Evolutionary conservation across 805 yeast genomes (phyloP).

Genomic region (Saccharomycopsis schoenii): DNA sequence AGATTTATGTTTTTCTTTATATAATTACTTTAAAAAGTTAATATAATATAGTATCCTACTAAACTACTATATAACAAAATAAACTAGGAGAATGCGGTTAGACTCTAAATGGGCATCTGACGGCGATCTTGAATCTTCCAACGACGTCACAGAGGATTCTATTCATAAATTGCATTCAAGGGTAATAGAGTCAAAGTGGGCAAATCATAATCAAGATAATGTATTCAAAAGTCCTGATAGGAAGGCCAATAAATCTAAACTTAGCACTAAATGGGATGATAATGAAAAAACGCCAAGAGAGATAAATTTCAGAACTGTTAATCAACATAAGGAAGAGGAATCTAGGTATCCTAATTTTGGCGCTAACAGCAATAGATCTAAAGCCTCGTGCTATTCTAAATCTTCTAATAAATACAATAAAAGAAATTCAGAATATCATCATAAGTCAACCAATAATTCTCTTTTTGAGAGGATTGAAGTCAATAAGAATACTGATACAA

Average conservation of each 20-base stretch:
- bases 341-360: neutral
- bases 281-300: neutral
- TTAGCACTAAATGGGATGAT: slow-evolving; percentile 2
- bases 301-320: neutral
- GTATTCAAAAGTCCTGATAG: neutral
- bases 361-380: neutral
- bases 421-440: neutral
- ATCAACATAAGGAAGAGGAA: no score
- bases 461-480: neutral
- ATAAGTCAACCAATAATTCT: neutral
- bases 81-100: neutral
- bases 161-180: neutral
- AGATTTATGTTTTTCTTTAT: no score
- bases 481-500: neutral
- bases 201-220: neutral
- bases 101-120: slow-evolving; percentile 6
- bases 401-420: neutral
- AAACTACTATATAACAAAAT: neutral
- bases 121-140: neutral
- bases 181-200: neutral
- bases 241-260: neutral
- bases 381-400: neutral
- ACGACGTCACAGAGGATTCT: neutral
- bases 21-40: no score
- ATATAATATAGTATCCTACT: neutral